phyloP scores from a whole-genome alignment of 2,329 filamentous ascomycete species.

The Exophiala sideris region DNA sequence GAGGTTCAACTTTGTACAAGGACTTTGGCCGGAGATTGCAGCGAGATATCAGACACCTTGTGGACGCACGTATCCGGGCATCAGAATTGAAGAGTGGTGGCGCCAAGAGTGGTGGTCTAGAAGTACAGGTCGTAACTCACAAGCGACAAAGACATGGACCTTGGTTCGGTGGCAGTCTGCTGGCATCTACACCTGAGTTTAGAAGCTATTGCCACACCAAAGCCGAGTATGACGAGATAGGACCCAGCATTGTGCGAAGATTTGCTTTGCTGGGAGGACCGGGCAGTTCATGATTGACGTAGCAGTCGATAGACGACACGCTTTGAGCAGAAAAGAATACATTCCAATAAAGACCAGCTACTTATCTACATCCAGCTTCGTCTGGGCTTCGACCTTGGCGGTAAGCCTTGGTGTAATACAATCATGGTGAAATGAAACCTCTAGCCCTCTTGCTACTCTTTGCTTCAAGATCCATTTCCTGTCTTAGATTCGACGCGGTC shows the following conservation, averaged over 20 bases:
- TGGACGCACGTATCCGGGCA: slow-evolving; percentile 86
- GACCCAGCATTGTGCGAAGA: slow-evolving; percentile 89
- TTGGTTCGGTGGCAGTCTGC: slow-evolving; percentile 95
- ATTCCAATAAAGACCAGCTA: too few species aligned
- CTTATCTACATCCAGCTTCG: too few species aligned
- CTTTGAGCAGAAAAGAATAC: neutral
- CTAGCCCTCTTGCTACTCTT: too few species aligned
- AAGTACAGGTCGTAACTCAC: slow-evolving; percentile 96
- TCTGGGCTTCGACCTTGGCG: too few species aligned
- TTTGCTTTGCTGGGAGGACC: slow-evolving; percentile 92
- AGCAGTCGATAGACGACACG: slow-evolving; percentile 1
- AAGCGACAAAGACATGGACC: slow-evolving; percentile 96
- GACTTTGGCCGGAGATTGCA: slow-evolving; percentile 95
- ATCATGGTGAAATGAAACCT: too few species aligned
- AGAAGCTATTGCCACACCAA: slow-evolving; percentile 98
- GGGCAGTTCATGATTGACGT: slow-evolving; percentile 48
- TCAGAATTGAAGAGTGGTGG: slow-evolving; percentile 90
- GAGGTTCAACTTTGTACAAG: slow-evolving; percentile 96
- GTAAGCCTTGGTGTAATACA: too few species aligned
- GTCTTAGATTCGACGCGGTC: slow-evolving; percentile 34
- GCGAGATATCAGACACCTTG: slow-evolving; percentile 92
- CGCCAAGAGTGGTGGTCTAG: slow-evolving; percentile 86
- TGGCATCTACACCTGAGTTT: slow-evolving; percentile 97
- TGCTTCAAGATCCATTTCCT: too few species aligned
- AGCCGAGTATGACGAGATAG: slow-evolving; percentile 86